These are phyloP conservation scores for Barbatosphaeria neglecta DNA, from an alignment of 495 filamentous ascomycete genomes.

Conservation along the genomic window DNA sequence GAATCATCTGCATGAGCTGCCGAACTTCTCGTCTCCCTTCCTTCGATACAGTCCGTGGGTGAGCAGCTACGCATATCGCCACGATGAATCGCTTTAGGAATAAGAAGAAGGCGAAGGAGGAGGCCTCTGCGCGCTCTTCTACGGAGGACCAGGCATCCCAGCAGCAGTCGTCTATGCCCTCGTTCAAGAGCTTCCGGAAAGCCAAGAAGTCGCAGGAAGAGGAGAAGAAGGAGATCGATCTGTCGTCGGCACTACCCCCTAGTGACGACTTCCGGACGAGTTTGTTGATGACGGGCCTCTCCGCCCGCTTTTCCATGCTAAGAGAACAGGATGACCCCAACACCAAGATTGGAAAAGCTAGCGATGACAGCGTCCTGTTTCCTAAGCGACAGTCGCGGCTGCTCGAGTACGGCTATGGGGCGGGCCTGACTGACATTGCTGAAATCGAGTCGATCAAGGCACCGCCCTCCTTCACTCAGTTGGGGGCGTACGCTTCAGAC, in stretches of 20 bases:
- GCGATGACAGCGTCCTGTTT: slow-evolving; percentile 82
- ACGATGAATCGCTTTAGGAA: slow-evolving; percentile 67
- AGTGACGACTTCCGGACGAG: slow-evolving; percentile 94
- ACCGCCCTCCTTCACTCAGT: slow-evolving; percentile 35
- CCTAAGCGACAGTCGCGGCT: slow-evolving; percentile 69
- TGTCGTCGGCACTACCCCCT: slow-evolving; percentile 63
- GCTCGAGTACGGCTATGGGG: slow-evolving; percentile 38
- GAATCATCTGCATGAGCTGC: not conserved
- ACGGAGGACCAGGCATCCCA: slow-evolving; percentile 33
- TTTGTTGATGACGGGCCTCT: slow-evolving; percentile 87
- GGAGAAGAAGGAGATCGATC: slow-evolving; percentile 56
- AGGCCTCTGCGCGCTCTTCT: slow-evolving; percentile 30
- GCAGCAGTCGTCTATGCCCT: slow-evolving; percentile 28
- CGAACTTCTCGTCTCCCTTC: not conserved
- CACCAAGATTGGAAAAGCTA: slow-evolving; percentile 81
- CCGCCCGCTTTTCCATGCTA: slow-evolving; percentile 92
- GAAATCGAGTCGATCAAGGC: slow-evolving; percentile 74
- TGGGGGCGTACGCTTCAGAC: slow-evolving; percentile 51
- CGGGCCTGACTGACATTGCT: slow-evolving; percentile 68
- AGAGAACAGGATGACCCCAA: slow-evolving; percentile 84
- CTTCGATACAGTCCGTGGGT: not conserved
- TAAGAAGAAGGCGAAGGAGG: slow-evolving; percentile 57
- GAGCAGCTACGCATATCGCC: not conserved
- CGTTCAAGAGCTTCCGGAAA: slow-evolving; percentile 44
- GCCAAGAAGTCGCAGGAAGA: slow-evolving; percentile 45